These are phyloP conservation scores for Tylopilus sp. DNA, from an alignment of 768 basidiomycete species.

Conservation along the genomic window DNA sequence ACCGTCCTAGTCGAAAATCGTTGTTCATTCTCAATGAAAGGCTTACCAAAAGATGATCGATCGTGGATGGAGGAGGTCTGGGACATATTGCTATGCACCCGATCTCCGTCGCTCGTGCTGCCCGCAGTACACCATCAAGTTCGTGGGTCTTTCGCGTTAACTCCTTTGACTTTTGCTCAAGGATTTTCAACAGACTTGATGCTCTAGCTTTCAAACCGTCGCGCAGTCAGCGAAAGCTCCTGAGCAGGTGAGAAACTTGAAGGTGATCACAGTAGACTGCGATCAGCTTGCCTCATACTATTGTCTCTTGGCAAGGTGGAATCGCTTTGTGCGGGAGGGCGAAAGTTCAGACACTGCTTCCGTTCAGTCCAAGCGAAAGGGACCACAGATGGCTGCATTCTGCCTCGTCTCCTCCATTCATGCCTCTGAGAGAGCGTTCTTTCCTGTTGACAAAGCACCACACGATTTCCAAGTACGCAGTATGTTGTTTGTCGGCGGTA, in stretches of 20 bases:
- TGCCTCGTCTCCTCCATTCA: slow-evolving; percentile 51
- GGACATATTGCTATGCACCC: slow-evolving; percentile 85
- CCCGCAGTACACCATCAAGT: slow-evolving; percentile 94
- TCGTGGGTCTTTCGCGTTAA: slow-evolving; percentile 19
- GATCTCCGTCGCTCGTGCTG: slow-evolving; percentile 82
- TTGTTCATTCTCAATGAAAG: slow-evolving; percentile 34
- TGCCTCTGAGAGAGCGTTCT: slow-evolving; percentile 45
- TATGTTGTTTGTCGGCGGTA: background rate
- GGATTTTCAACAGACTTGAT: slow-evolving; percentile 51
- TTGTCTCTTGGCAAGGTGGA: slow-evolving; percentile 52
- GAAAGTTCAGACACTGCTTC: slow-evolving; percentile 26
- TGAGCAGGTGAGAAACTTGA: slow-evolving; percentile 65
- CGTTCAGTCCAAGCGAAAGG: slow-evolving; percentile 9
- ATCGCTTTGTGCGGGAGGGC: slow-evolving; percentile 57
- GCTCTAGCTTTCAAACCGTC: slow-evolving; percentile 63
- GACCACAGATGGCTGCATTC: slow-evolving; percentile 26
- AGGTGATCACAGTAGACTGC: no score
- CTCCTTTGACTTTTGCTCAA: slow-evolving; percentile 15
- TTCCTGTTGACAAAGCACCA: slow-evolving; percentile 25
- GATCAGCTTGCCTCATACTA: background rate
- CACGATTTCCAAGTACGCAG: slow-evolving; percentile 61
- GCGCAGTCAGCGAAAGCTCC: slow-evolving; percentile 68
- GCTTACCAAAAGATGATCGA: slow-evolving; percentile 82
- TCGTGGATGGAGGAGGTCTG: slow-evolving; percentile 81
- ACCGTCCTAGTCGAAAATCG: background rate